Conservation (phyloP, 2,329 filamentous ascomycete species). For the Aureobasidium sp. region DNA sequence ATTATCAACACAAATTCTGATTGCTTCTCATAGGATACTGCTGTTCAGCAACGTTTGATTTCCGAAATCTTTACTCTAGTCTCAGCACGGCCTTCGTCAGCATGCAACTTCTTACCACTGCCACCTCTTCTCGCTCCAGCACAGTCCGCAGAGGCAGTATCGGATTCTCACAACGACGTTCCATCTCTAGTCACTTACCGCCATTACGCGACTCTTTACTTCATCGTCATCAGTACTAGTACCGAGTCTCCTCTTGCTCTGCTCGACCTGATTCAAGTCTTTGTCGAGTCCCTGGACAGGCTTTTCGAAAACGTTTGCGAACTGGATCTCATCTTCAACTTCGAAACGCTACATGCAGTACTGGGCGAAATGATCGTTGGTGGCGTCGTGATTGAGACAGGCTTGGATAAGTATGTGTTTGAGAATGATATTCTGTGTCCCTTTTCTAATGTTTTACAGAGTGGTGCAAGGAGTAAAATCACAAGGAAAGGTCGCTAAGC, state of each 20-base stretch:
- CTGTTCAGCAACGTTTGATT: slow-evolving; percentile 92
- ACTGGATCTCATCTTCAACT: slow-evolving; percentile 97
- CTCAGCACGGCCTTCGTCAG: slow-evolving; percentile 79
- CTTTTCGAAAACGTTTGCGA: slow-evolving; percentile 99
- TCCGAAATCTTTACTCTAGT: slow-evolving; percentile 96
- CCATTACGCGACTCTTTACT: slow-evolving; percentile 96
- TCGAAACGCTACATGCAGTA: slow-evolving; percentile 88
- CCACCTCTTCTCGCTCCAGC: slow-evolving; percentile 26
- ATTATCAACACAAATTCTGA: not conserved
- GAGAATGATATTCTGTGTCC: not conserved
- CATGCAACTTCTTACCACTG: slow-evolving; percentile 90
- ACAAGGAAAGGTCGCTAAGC: slow-evolving; percentile 70
- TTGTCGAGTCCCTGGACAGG: slow-evolving; percentile 89
- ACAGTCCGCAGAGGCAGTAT: slow-evolving; percentile 37
- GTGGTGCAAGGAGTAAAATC: slow-evolving; percentile 76
- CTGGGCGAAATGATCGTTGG: slow-evolving; percentile 92
- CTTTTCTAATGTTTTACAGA: slow-evolving; percentile 4
- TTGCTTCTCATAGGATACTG: slow-evolving; percentile 64
- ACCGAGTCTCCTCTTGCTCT: slow-evolving; percentile 93
- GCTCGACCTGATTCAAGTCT: slow-evolving; percentile 95
- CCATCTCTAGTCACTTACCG: slow-evolving; percentile 96
- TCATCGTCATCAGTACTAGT: slow-evolving; percentile 94
- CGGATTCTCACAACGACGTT: slow-evolving; percentile 71
- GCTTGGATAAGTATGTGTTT: slow-evolving; percentile 56
- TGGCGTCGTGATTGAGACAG: slow-evolving; percentile 89